These are phyloP conservation scores for Orbilia brochopaga DNA, from an alignment of 2,329 filamentous ascomycete species.

Conservation along the genomic window DNA sequence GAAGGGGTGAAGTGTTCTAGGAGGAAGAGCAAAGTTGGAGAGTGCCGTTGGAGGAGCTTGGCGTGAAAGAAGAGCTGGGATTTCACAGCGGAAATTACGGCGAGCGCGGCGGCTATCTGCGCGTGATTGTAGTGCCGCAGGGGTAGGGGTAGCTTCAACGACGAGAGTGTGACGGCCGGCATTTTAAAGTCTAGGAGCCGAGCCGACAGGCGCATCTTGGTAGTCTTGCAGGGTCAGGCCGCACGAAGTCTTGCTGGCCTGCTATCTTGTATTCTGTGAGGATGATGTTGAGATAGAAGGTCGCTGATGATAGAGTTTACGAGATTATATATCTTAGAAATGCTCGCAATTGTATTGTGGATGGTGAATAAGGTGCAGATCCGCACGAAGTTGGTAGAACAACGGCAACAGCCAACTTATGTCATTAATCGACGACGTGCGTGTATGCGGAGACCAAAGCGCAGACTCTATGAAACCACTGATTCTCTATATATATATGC, in stretches of 20 bases:
- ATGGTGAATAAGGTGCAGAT: not conserved
- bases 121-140: not conserved
- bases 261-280: too few relatives aligned
- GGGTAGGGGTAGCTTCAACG: not conserved
- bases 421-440: not conserved
- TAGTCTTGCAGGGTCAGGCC: too few relatives aligned
- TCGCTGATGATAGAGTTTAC: too few relatives aligned
- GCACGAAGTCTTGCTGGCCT: too few relatives aligned
- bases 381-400: not conserved
- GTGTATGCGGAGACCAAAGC: not conserved
- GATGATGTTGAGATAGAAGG: not conserved
- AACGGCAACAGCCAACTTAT: not conserved
- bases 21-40: constrained; percentile 33
- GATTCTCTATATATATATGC: not conserved
- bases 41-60: constrained; percentile 24
- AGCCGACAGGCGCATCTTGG: too few relatives aligned
- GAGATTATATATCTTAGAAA: too few relatives aligned
- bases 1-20: constrained; percentile 16
- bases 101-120: not conserved
- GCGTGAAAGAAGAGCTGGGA: constrained; percentile 31
- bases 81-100: constrained; percentile 14
- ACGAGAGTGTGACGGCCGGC: not conserved
- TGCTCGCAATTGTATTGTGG: too few relatives aligned
- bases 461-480: constrained; percentile 3
- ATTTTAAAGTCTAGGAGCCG: too few relatives aligned